These are phyloP conservation scores for Lolium multiflorum DNA, from an alignment of 176 grass and related monocot genomes.

Conservation along the genomic window DNA sequence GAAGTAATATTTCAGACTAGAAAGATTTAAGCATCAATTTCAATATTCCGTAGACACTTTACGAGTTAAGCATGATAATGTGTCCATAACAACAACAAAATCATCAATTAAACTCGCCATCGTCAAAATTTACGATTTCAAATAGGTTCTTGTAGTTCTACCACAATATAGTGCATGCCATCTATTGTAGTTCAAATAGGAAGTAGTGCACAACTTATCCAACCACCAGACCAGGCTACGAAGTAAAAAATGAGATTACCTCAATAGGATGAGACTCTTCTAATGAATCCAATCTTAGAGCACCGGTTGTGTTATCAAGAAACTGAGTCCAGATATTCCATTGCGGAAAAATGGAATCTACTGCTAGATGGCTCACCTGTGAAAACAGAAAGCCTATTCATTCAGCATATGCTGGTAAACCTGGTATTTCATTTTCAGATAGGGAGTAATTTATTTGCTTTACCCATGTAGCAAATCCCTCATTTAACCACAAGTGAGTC, in stretches of 20 bases:
- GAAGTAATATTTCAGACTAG: not conserved
- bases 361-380: constrained; percentile 62
- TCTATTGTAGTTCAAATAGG: constrained; percentile 7
- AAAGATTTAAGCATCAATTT: too few relatives aligned
- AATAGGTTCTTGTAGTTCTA: constrained; percentile 28
- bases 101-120: not conserved
- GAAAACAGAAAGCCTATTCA: constrained; percentile 22
- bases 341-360: constrained; percentile 64
- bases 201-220: not conserved
- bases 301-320: not conserved
- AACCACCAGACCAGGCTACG: not conserved
- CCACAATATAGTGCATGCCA: not conserved
- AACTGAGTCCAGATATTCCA: constrained; percentile 66
- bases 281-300: not conserved
- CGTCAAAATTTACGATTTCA: constrained; percentile 7
- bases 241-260: not conserved
- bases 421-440: not conserved
- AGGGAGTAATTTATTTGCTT: constrained; percentile 9
- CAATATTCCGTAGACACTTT: too few relatives aligned
- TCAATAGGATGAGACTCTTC: not conserved
- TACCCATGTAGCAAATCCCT: constrained; percentile 88
- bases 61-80: too few relatives aligned
- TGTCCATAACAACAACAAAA: too few relatives aligned
- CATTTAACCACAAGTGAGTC: constrained; percentile 80
- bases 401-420: not conserved